Evolutionary conservation across 208 protist species (phyloP), one percentile per base, ranked within the genome.

Genomic region (Entamoeba dispar): DNA sequence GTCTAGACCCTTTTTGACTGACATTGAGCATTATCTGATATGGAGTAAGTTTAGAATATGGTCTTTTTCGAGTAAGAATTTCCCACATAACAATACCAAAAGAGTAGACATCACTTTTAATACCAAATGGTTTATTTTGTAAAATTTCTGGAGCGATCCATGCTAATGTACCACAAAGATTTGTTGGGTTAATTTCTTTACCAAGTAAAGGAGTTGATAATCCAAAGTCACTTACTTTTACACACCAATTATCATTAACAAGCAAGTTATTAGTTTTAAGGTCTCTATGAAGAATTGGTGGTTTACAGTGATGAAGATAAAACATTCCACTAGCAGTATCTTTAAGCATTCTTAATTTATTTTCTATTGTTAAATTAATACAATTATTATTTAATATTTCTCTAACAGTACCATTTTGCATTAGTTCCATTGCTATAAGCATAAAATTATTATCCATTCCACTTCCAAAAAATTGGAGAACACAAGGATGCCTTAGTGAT

Each of bases 71-170:
- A 19, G 95, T 96, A 34, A 96, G 86, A 22, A 96, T 57, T 61
- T 96, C 95, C 0, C 55, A 93, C 51, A 96, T 90, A 3, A 96
- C 94, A n/a, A 96, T 94, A 19, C 93, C 95, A 95, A 95, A 96
- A 0, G 93, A 94, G 50, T 95, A 96, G 3, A 96, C 94, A 94
- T 96, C 95, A 7, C 94, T 94, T 4, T 93, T 94, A 22, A 95
- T 49, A 49, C 92, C 93, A 93, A 95, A 96, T 10, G 91, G 69
- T 73, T 94, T 3, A 5, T 86, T 92, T 38, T 50, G 15, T 77
- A 95, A 34, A 86, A 95, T 93, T 86, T 96, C 95, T 27, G 95
- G 95, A 7, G 94, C 94, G 90, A 94, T 95, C 91, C 92, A 96
- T 17, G 15, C 19, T 27, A 92, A 92, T 27, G 93, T 92, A 7